phyloP scores from a whole-genome alignment of 306 rosid species.

The Lathyrus tuberosus region DNA sequence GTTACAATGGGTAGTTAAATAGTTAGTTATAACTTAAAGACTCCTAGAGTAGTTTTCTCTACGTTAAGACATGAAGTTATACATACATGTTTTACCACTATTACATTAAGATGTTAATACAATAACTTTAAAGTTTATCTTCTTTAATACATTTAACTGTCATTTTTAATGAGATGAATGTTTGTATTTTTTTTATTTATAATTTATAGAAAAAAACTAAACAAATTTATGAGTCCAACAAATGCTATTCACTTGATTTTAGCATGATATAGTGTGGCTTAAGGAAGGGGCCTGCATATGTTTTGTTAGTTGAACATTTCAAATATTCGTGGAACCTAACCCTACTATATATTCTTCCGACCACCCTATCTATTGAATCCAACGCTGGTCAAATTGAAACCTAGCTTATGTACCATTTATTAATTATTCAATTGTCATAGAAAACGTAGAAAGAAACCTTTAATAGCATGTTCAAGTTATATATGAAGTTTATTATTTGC shows the following conservation, averaged over 20 bases:
- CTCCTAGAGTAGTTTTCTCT: too few relatives aligned
- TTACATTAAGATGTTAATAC: too few relatives aligned
- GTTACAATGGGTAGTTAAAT: too few relatives aligned
- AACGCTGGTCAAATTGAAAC: constrained; percentile 22
- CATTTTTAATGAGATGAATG: too few relatives aligned
- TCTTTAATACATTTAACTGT: too few relatives aligned
- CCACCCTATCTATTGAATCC: constrained; percentile 36
- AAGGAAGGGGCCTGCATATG: neutral
- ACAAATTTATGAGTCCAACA: too few relatives aligned
- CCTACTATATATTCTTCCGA: constrained; percentile 18
- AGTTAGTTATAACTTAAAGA: too few relatives aligned
- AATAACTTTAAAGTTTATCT: too few relatives aligned
- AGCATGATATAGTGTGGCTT: neutral
- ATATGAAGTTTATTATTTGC: constrained; percentile 16
- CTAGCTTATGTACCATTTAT: neutral
- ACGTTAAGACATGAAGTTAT: too few relatives aligned
- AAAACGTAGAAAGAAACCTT: constrained; percentile 33
- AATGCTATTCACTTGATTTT: neutral
- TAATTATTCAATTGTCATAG: constrained; percentile 21
- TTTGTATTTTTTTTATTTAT: too few relatives aligned
- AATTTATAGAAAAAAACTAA: too few relatives aligned
- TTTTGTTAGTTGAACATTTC: constrained; percentile 1
- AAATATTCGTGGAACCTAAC: neutral
- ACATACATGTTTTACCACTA: too few relatives aligned
- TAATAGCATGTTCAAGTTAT: neutral